Evolutionary conservation across 2,329 filamentous ascomycete species (phyloP).

Genomic region (Sarocladium brachiariae): DNA sequence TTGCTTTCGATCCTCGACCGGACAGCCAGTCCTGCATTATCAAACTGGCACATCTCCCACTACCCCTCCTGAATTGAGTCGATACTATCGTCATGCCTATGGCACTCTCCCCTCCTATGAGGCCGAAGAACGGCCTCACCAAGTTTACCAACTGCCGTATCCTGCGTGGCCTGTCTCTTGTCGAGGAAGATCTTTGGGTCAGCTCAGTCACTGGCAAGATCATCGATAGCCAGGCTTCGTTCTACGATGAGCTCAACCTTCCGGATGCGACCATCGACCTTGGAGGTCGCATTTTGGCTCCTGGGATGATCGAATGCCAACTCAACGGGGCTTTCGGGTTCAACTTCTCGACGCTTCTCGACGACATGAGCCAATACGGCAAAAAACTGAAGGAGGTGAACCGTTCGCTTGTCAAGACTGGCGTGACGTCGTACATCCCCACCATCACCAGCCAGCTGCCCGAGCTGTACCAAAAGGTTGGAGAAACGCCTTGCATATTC

Average conservation of each 20-base stretch:
- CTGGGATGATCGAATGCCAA: slow-evolving; percentile 85
- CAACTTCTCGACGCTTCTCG: slow-evolving; percentile 78
- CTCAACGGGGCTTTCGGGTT: slow-evolving; percentile 90
- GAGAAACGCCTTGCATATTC: not conserved
- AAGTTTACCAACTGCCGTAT: slow-evolving; percentile 87
- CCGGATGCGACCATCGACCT: slow-evolving; percentile 75
- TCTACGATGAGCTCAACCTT: slow-evolving; percentile 60
- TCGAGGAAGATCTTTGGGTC: slow-evolving; percentile 82
- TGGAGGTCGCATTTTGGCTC: slow-evolving; percentile 73
- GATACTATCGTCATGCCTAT: slow-evolving; percentile 37
- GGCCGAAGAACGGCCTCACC: slow-evolving; percentile 54
- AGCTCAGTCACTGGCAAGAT: slow-evolving; percentile 77
- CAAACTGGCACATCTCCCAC: slow-evolving; percentile 9
- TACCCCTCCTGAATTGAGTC: slow-evolving; percentile 17
- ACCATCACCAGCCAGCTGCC: slow-evolving; percentile 75
- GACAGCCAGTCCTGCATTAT: slow-evolving; percentile 9
- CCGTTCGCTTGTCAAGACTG: slow-evolving; percentile 63
- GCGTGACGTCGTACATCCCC: slow-evolving; percentile 82
- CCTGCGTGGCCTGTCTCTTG: slow-evolving; percentile 58
- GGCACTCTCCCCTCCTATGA: slow-evolving; percentile 30
- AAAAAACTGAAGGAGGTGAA: slow-evolving; percentile 69
- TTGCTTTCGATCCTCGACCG: not conserved
- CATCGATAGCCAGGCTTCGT: slow-evolving; percentile 59
- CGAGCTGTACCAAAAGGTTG: slow-evolving; percentile 74
- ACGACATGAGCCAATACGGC: slow-evolving; percentile 60